Percentiles rank a stretch among this genome's conserved stretches.
These are phyloP conservation scores for Magnolia kwangsiensis DNA, from an alignment of 164 flowering plant species.

Conservation along the genomic window DNA sequence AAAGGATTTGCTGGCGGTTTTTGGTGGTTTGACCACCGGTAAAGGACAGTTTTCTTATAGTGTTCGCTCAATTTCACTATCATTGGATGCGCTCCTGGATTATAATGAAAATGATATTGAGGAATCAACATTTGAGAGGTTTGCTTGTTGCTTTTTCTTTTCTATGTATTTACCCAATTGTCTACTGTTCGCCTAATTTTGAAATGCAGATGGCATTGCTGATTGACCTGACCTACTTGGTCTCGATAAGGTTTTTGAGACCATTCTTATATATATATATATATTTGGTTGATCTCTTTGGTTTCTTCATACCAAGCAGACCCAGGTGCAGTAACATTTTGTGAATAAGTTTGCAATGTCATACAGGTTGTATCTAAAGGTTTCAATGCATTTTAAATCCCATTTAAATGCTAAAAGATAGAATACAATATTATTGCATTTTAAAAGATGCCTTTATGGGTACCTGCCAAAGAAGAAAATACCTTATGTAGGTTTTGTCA, in stretches of 20 bases:
- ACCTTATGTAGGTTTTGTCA: too few relatives aligned
- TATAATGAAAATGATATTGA: constrained; percentile 86
- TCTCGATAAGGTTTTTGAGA: too few relatives aligned
- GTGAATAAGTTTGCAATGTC: too few relatives aligned
- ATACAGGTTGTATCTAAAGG: too few relatives aligned
- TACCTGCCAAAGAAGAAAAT: neutral
- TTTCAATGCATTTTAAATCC: too few relatives aligned
- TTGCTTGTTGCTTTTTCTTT: constrained; percentile 7
- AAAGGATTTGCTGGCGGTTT: too few relatives aligned
- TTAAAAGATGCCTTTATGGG: neutral
- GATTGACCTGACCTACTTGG: neutral
- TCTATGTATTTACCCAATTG: neutral
- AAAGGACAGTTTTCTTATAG: too few relatives aligned
- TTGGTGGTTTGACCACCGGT: too few relatives aligned
- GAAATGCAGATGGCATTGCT: neutral
- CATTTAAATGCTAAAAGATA: neutral
- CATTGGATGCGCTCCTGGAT: constrained; percentile 91
- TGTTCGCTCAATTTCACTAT: constrained; percentile 76
- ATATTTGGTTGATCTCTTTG: too few relatives aligned
- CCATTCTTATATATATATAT: too few relatives aligned
- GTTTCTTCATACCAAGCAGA: too few relatives aligned
- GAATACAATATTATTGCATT: neutral
- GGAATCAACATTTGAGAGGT: constrained; percentile 95
- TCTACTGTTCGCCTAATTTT: neutral
- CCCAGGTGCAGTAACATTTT: too few relatives aligned